phyloP scores from a whole-genome alignment of 345 rosid genomes.

The Gossypium rotundifolium region DNA sequence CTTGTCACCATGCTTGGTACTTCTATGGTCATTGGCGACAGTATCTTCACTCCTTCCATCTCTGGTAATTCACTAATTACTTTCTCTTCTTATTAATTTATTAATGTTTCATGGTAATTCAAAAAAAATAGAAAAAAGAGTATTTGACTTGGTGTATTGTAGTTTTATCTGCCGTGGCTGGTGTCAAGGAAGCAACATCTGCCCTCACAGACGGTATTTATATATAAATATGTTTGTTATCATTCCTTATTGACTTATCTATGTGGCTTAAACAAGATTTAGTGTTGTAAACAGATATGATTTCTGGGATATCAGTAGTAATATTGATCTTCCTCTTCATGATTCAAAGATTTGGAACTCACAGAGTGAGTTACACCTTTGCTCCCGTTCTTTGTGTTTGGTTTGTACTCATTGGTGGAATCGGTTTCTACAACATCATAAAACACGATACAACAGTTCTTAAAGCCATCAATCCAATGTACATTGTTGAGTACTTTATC shows the following conservation, averaged over 20 bases:
- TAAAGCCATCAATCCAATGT: slow-evolving; percentile 17
- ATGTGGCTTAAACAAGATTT: too few relatives aligned
- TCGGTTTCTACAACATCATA: slow-evolving; percentile 34
- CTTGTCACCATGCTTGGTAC: slow-evolving; percentile 43
- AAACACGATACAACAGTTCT: slow-evolving; percentile 20
- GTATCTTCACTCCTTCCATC: slow-evolving; percentile 51
- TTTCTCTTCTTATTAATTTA: too few relatives aligned
- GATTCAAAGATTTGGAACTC: slow-evolving; percentile 40
- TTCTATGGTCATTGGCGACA: slow-evolving; percentile 62
- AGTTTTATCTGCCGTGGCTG: slow-evolving; percentile 50
- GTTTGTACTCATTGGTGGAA: slow-evolving; percentile 28
- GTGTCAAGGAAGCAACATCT: slow-evolving; percentile 28
- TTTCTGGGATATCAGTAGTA: slow-evolving; percentile 37
- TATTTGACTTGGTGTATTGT: neutral
- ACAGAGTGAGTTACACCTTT: slow-evolving; percentile 22
- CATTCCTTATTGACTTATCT: too few relatives aligned
- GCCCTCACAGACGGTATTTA: slow-evolving; percentile 21
- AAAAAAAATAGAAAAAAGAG: too few relatives aligned
- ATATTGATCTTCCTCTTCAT: slow-evolving; percentile 33
- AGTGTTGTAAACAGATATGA: slow-evolving; percentile 20
- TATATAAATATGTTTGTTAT: neutral
- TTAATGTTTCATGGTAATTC: too few relatives aligned
- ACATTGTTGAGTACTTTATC: neutral
- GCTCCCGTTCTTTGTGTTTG: slow-evolving; percentile 31
- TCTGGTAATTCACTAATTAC: slow-evolving; percentile 26